phyloP scores from a whole-genome alignment of 345 rosid genomes.

The Populus alba region DNA sequence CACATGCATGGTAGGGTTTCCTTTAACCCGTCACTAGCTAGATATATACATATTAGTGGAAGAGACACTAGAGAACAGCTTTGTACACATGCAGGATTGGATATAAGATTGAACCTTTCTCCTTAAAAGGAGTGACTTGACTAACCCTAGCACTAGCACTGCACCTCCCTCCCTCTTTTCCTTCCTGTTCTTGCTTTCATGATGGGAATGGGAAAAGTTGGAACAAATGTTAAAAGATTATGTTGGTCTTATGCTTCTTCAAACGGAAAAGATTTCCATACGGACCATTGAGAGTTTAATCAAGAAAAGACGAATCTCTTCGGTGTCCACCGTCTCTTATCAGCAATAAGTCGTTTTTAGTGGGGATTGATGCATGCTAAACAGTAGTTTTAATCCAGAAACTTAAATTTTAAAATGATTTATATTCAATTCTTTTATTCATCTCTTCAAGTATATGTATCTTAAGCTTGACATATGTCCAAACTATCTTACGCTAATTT shows the following conservation, averaged over 20 bases:
- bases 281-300: slow-evolving; percentile 34
- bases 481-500: too few relatives aligned
- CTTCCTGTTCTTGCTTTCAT: not conserved
- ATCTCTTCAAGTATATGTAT: too few relatives aligned
- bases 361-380: too few relatives aligned
- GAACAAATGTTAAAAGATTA: slow-evolving; percentile 3
- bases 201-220: slow-evolving; percentile 20
- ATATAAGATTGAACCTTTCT: slow-evolving; percentile 13
- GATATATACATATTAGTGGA: not conserved
- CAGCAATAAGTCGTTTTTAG: too few relatives aligned
- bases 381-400: too few relatives aligned
- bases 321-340: too few relatives aligned
- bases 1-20: not conserved
- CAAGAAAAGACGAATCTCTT: slow-evolving; percentile 13
- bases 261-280: slow-evolving; percentile 22
- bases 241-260: slow-evolving; percentile 1
- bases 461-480: too few relatives aligned
- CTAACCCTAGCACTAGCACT: slow-evolving; percentile 19
- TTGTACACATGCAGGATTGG: not conserved
- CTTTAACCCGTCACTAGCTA: not conserved
- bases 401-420: too few relatives aligned
- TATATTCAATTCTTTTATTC: too few relatives aligned
- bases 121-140: slow-evolving; percentile 56
- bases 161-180: not conserved
- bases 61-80: slow-evolving; percentile 5